These are phyloP conservation scores for Mrakia hoshinonis DNA, from an alignment of 768 basidiomycete species.

Conservation along the genomic window DNA sequence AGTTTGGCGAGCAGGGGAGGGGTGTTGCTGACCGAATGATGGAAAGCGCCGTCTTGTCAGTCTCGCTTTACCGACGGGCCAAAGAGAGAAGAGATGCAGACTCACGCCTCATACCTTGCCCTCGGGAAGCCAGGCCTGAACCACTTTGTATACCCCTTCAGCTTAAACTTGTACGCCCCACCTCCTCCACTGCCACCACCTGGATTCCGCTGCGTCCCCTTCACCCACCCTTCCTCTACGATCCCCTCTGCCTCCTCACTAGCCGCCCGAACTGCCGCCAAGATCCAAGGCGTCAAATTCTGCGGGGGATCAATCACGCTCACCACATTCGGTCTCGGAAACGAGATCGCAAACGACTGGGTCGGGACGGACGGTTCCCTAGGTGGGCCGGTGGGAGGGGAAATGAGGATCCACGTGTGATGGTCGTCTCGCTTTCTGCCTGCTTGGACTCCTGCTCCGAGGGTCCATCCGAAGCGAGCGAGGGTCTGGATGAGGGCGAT, in stretches of 20 bases:
- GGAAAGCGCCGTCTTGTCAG: background rate
- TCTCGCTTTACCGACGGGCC: background rate
- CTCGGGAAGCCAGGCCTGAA: background rate
- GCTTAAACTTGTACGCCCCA: conserved; percentile 4
- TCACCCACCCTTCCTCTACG: conserved; percentile 5
- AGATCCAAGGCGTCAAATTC: background rate
- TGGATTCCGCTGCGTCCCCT: background rate
- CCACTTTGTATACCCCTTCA: conserved; percentile 2
- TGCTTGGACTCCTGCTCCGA: conserved; percentile 1
- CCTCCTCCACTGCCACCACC: background rate
- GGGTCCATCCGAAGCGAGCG: background rate
- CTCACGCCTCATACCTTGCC: conserved; percentile 4
- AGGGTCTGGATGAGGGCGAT: conserved; percentile 12
- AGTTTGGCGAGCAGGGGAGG: conserved; percentile 9
- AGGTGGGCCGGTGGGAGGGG: background rate
- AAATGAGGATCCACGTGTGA: conserved; percentile 2
- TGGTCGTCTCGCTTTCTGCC: conserved; percentile 6
- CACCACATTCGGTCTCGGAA: conserved; percentile 1
- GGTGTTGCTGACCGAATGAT: background rate
- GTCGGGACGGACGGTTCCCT: background rate
- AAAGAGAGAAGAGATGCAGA: background rate
- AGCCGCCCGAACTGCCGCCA: background rate
- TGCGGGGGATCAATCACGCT: conserved; percentile 8
- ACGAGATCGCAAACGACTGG: background rate
- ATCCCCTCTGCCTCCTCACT: background rate